Percentiles rank a stretch among this genome's conserved stretches.
These are phyloP conservation scores for Bryum argenteum DNA, from an alignment of 225 moss, liverwort and hornwort species.

Conservation along the genomic window DNA sequence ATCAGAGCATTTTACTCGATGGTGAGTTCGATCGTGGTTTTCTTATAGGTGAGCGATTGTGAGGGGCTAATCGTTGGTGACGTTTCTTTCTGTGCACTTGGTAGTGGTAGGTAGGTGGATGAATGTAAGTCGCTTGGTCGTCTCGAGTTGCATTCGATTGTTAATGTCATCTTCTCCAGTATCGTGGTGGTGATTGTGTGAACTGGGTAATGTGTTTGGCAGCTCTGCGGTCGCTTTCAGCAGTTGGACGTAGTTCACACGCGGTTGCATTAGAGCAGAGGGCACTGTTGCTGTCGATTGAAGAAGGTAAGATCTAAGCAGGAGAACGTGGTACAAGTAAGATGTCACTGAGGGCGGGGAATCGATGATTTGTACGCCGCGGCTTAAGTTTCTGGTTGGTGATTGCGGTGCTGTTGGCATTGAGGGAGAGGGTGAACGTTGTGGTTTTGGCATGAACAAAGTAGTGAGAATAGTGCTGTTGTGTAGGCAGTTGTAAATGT, in stretches of 20 bases:
- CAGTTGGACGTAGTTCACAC: constrained; percentile 61
- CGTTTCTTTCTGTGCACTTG: neutral
- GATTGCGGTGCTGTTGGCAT: neutral
- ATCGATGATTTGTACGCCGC: neutral
- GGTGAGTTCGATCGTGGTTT: constrained; percentile 34
- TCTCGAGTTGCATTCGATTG: neutral
- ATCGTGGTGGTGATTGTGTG: constrained; percentile 2
- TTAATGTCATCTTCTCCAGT: neutral
- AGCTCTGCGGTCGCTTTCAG: constrained; percentile 60
- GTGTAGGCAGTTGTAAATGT: neutral
- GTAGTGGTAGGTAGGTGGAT: neutral
- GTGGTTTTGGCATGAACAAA: neutral
- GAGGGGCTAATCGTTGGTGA: neutral
- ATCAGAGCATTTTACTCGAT: constrained; percentile 46
- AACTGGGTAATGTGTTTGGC: constrained; percentile 13
- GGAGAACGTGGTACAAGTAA: neutral
- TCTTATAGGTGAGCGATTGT: neutral
- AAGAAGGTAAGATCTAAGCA: constrained; percentile 49
- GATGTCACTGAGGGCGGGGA: neutral
- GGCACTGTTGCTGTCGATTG: constrained; percentile 60
- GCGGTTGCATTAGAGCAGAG: constrained; percentile 56
- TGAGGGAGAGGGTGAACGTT: neutral
- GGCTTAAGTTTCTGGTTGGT: neutral
- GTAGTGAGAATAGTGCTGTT: neutral
- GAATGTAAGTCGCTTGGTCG: neutral